Evolutionary conservation across 208 protist genomes (phyloP).

Genomic region (Strigomonas culicis): DNA sequence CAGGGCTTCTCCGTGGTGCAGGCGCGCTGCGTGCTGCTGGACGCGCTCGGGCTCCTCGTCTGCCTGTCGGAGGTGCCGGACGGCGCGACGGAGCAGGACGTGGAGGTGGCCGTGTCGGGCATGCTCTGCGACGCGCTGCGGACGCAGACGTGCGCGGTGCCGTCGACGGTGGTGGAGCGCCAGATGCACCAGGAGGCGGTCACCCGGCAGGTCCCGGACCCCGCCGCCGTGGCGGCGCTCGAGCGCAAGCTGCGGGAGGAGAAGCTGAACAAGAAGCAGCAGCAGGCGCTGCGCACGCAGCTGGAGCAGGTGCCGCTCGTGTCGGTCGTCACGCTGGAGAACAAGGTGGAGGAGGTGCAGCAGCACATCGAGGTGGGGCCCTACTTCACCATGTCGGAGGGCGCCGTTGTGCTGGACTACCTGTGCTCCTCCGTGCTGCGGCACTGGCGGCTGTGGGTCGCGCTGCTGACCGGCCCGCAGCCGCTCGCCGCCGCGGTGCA

Average conservation of each 20-base stretch:
- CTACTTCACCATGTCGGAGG: constrained; percentile 57
- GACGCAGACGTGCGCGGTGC: constrained; percentile 46
- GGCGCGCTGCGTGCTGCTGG: constrained; percentile 60
- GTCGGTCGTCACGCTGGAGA: constrained; percentile 23
- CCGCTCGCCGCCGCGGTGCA: constrained; percentile 11
- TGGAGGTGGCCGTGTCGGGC: constrained; percentile 19
- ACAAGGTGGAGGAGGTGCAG: constrained; percentile 29
- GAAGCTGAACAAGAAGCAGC: constrained; percentile 51
- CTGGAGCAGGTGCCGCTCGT: constrained; percentile 35
- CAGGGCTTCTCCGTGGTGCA: constrained; percentile 49
- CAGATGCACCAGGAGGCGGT: constrained; percentile 21
- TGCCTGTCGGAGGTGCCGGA: constrained; percentile 19
- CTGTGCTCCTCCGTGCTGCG: constrained; percentile 45
- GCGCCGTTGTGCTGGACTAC: constrained; percentile 46
- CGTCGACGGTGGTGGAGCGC: constrained; percentile 29
- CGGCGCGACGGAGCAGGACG: constrained; percentile 16
- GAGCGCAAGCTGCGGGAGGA: constrained; percentile 41
- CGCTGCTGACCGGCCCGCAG: constrained; percentile 27
- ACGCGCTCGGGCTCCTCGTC: constrained; percentile 45
- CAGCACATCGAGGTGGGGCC: constrained; percentile 44
- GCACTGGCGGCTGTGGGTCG: constrained; percentile 62
- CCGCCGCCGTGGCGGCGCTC: constrained; percentile 31
- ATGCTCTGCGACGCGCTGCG: constrained; percentile 37
- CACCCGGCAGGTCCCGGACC: constrained; percentile 40
- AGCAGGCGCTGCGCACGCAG: constrained; percentile 31